These are phyloP conservation scores for Gamsiella multidivaricata DNA, from an alignment of 192 early-diverging fungal genomes.

Conservation along the genomic window DNA sequence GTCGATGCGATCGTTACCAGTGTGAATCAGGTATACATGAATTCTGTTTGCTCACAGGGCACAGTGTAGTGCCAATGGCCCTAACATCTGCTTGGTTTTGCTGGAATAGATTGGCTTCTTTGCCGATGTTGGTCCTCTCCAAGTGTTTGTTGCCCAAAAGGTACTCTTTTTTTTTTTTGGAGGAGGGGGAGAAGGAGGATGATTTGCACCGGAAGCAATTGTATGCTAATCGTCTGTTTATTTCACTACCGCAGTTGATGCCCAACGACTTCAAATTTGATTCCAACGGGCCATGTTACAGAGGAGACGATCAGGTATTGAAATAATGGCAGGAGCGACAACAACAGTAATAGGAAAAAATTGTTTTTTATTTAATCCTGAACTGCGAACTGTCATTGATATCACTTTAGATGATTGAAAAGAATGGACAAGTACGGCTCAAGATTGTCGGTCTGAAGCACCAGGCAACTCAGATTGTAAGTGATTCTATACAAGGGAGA, in stretches of 20 bases:
- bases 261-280: conserved; percentile 93
- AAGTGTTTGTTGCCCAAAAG: conserved; percentile 89
- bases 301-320: conserved; percentile 75
- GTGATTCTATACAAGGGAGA: too few relatives aligned
- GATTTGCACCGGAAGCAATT: not conserved
- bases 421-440: conserved; percentile 85
- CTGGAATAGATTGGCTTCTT: conserved; percentile 85
- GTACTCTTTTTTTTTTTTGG: conserved; percentile 52
- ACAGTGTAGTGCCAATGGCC: not conserved
- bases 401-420: conserved; percentile 75
- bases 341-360: too few relatives aligned
- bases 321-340: not conserved
- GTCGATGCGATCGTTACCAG: conserved; percentile 89
- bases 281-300: conserved; percentile 78
- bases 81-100: not conserved
- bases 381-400: not conserved
- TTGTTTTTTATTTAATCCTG: not conserved
- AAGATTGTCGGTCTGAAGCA: conserved; percentile 91
- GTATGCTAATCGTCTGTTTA: not conserved
- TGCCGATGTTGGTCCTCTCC: conserved; percentile 92
- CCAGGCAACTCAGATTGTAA: conserved; percentile 94
- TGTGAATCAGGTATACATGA: conserved; percentile 82
- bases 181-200: too few relatives aligned
- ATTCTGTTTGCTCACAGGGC: not conserved
- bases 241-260: conserved; percentile 70